Evolutionary conservation across 352 stramenopile species (phyloP), one percentile per base, ranked within the genome.

Genomic region (Phytophthora pistaciae): DNA sequence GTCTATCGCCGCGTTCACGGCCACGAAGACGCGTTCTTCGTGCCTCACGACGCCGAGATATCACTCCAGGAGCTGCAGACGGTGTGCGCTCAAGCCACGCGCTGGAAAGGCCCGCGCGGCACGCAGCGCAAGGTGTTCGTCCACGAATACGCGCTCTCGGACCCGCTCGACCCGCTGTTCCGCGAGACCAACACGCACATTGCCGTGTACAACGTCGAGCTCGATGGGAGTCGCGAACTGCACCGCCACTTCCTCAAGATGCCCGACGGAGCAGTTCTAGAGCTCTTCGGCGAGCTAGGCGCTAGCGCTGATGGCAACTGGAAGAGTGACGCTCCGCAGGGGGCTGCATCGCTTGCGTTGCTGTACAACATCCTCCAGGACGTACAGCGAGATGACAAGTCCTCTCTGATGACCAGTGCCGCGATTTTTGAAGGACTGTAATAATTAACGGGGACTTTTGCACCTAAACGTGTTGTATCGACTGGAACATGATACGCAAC

Each of bases 31-130:
- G 59, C 81, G 1, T 94, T 98, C 50, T 97, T 97, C 63, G 70
- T 97, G 14, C 93, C 93, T n/a, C 83, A 97, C 48, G 92, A 98
- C 72, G 84, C 89, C 54, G 93, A 98, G 52, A 64, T 98, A 18
- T 93, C 85, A 3, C 57, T 87, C 2, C 68, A 86, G 14, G 92
- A 97, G 66, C 69, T 98, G 14, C 60, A 82, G 23, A 66, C 78
- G n/a, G 80, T 96, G 9, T 93, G 84, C 66, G 76, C 78, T 16
- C 66, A 84, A 18, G 89, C 91, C 1, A 68, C 57, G n/a, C 81
- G 80, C 1, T 97, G 85, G 83, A 86, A 86, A 68, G 85, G 82
- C 0, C 78, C 83, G 4, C 68, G 68, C 5, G 91, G 90, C 11
- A 75, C 75, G 1, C 81, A 87, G 44, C 81, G 90, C 25, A 93